Base-by-base conservation (phyloP, 129 eudicot genomes). In the Deinandra increscens region DNA sequence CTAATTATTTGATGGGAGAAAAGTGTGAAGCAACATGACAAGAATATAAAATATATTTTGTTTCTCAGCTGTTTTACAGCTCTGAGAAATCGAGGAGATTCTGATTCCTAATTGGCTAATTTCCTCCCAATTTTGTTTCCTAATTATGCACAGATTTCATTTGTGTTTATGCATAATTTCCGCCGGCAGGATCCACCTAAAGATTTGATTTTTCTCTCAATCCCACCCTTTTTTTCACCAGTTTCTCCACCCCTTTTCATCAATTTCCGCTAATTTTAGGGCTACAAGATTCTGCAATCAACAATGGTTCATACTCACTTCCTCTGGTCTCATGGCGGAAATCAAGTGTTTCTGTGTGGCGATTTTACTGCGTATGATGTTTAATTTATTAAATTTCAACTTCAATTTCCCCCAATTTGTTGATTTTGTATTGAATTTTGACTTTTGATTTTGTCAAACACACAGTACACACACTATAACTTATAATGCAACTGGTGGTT, bases 301-400 rank as follows among this genome's bases (percentile, higher is more conserved):
- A 6, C 34, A 3, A 87, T 87, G 94, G 89, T 87, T 71, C 94
- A 74, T 41, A 77, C 83, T 1, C 82, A 66, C 64, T 87, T 87
- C 76, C 48, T 73, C 50, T 87, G 94, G 94, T 62, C 83, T 58
- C 82, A 81, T 46, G 94, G 94, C 13, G 94, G 94, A 71, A 72
- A 50, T 58, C 83, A 82, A 44, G 94, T 84, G 29, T 59, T 62
- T 26, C 75, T 87, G 11, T 81, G 70, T 36, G 85, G 84, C 19
- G 86, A 87, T 68, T 87, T 84, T 49, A 80, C 77, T 46, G 84
- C 78, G 94, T 87, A 87, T 33, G 79, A 41, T 50, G 45, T 49
- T 31, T n/a, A n/a, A n/a, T n/a, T n/a, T n/a, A n/a, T n/a, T n/a
- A n/a, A 51, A 19, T 79, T 71, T 54, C 17, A n/a, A 6, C 34